Base-by-base conservation (phyloP, 2,329 filamentous ascomycete species). In the Leptosphaerulina australis region DNA sequence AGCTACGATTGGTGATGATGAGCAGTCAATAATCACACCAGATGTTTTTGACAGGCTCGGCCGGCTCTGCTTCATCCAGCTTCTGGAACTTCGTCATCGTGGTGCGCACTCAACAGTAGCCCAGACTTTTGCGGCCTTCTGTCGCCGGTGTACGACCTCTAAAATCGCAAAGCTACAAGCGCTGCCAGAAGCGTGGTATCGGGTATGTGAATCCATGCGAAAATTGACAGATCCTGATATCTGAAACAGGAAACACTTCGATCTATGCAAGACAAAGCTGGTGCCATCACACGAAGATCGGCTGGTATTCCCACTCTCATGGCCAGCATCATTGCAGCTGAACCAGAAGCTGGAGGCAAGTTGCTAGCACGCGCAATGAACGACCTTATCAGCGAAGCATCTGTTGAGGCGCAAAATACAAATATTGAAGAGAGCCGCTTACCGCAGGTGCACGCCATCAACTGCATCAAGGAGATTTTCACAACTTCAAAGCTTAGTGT, bases 41-140 rank as follows among this genome's bases (percentile, higher is more conserved):
- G 72, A 78, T 1, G 78, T 87, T 0, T 89, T 91, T 54, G 78
- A 83, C 29, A 76, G 75, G 7, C 83, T 93, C 28, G 91, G 91
- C 7, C 78, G 83, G 29, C 75, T 96, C 5, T 87, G 90, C 12
- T 96, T 97, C 66, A 83, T 83, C 2, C 90, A 99, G 66, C 79
- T 99, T 7, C 85, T 90, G 0, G 88, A 84, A 43, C 78, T 99
- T 22, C 84, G 94, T 30, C 94, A 99, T 71, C 83, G 94, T 49
- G 94, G 94, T 48, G 94, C 94, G 5, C 96, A 97, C 66, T 94
- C 91, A 0, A 93, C 93, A 0, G 94, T 97, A 2, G 89, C 93
- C 0, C 85, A 91, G 44, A 96, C 92, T 0, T 97, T 97, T 71
- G 82, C 85, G 1, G 81, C 83, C 20, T 95, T 91, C 64, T 97